Conservation (phyloP, 192 early-diverging fungal species). For the Podila verticillata region DNA sequence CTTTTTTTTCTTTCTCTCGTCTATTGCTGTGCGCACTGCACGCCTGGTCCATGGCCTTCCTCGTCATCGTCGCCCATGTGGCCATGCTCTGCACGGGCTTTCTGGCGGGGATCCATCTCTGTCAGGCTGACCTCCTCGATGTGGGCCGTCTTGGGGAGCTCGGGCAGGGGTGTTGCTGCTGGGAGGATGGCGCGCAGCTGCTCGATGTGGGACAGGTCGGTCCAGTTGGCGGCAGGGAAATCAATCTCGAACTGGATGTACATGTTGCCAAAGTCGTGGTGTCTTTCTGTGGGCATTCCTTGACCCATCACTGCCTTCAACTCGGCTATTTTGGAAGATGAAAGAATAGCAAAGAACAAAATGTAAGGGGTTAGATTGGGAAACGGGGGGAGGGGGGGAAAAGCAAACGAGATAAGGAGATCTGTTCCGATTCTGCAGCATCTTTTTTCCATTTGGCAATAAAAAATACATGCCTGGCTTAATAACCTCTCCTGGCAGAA, state of each 20-base stretch:
- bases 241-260: slow-evolving; percentile 91
- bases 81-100: slow-evolving; percentile 59
- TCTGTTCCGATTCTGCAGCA: not conserved
- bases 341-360: not conserved
- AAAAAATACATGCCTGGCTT: slow-evolving; percentile 72
- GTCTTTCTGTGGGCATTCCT: slow-evolving; percentile 94
- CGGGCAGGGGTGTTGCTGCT: slow-evolving; percentile 49
- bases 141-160: slow-evolving; percentile 56
- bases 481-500: slow-evolving; percentile 93
- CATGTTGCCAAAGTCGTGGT: slow-evolving; percentile 88
- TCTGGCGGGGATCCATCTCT: slow-evolving; percentile 74
- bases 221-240: slow-evolving; percentile 89
- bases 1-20: not conserved
- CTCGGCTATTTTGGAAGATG: slow-evolving; percentile 50
- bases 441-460: not conserved
- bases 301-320: slow-evolving; percentile 86
- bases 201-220: slow-evolving; percentile 68
- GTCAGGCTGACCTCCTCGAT: slow-evolving; percentile 88
- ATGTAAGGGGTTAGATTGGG: not conserved
- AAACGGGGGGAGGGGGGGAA: not conserved
- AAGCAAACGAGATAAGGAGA: not conserved
- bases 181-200: slow-evolving; percentile 86
- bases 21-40: slow-evolving; percentile 97
- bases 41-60: slow-evolving; percentile 69
- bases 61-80: slow-evolving; percentile 75